Evolutionary conservation across 176 grass and related monocot genomes (phyloP).

Genomic region (Carex kokanica): DNA sequence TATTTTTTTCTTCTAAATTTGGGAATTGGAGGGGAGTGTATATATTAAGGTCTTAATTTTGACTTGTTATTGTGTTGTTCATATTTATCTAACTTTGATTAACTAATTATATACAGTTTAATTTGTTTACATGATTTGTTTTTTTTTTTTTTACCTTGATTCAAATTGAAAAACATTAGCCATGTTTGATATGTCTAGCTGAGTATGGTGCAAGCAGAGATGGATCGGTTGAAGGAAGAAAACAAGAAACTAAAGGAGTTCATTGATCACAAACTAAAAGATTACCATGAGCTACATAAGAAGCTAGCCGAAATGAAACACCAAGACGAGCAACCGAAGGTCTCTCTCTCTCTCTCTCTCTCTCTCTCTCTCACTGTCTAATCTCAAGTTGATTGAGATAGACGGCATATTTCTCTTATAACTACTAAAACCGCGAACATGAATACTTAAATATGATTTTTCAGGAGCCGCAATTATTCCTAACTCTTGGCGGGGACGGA

Average conservation of each 20-base stretch:
- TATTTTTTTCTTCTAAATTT: neutral
- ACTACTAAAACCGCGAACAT: conserved; percentile 3
- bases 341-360: neutral
- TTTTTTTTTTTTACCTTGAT: neutral
- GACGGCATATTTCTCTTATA: neutral
- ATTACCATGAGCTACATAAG: conserved; percentile 65
- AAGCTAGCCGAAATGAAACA: conserved; percentile 62
- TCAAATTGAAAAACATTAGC: neutral
- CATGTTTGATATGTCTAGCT: conserved; percentile 36
- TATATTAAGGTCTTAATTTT: neutral
- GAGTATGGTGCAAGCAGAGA: conserved; percentile 58
- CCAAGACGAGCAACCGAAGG: conserved; percentile 51
- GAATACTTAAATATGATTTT: conserved; percentile 28
- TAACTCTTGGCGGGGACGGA: conserved; percentile 50
- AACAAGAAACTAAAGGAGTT: conserved; percentile 53
- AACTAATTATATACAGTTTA: neutral
- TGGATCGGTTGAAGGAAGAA: conserved; percentile 87
- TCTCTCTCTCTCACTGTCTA: neutral
- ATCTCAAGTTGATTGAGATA: neutral
- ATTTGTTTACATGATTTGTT: neutral
- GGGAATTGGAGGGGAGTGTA: neutral
- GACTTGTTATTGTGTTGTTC: neutral
- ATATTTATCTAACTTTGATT: neutral
- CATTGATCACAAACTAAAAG: conserved; percentile 51
- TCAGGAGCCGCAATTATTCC: conserved; percentile 64